Evolutionary conservation across 2,329 filamentous ascomycete genomes (phyloP), one percentile per base, ranked within the genome.

Genomic region (Exophiala sp.): DNA sequence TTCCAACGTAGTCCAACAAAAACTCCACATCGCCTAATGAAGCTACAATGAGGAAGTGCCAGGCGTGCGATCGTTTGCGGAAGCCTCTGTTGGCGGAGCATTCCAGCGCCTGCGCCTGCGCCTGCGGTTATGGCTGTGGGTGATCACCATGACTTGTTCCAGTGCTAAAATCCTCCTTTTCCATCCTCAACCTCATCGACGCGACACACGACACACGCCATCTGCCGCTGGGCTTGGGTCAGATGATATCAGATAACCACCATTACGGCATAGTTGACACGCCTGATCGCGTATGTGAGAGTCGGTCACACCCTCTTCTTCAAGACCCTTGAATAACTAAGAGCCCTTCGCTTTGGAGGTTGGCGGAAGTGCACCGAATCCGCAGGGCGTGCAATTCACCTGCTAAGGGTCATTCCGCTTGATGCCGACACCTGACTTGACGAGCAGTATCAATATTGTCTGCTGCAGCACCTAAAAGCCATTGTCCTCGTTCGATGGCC

Each of bases 401-500:
- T 18, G 35, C 19, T 13, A 18, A 10, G 19, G 19, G 23, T 30
- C 40, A 43, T 30, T 43, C 14, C 5, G 24, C 7, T 32, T 18
- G 16, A 6, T 32, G 40, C 40, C 32, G 24, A 43, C 40, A 43
- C 16, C 16, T 19, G 16, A 29, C 40, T 8, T 32, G 14, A 43
- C 7, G 10, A 43, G 24, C 14, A 6, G n/a, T 14, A 7, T 41
- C 38, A 10, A 24, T 22, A 22, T 41, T 21, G 13, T 41, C 13
- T 41, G 38, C 38, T 7, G 7, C 16, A 14, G 19, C 21, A 7
- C n/a, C 21, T 19, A 24, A 14, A 14, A 41, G 38, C 22, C n/a
- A n/a, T 8, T 8, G 19, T 22, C 21, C 13, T 24, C 38, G 21
- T 6, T 41, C 11, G 10, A 54, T 54, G 51, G 42, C 45, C 54